A percentile compares a stretch with the other conserved stretches of the same genome.
Evolutionary conservation across 2,329 filamentous ascomycete genomes (phyloP).

Genomic region (Passalora sequoiae): DNA sequence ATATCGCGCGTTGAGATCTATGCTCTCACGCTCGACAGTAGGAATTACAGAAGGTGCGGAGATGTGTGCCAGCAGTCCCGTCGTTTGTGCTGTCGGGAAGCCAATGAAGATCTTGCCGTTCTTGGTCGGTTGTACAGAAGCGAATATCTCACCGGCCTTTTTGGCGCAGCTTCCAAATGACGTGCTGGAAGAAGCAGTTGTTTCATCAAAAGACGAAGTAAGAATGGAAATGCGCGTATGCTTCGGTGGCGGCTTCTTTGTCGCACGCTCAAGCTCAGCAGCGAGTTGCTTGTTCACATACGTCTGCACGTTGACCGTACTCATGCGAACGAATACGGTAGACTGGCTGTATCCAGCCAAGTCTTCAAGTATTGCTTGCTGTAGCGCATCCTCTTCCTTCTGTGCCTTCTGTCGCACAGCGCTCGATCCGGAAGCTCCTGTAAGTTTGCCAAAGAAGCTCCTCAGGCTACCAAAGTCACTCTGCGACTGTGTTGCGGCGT

Average conservation of each 20-base stretch:
- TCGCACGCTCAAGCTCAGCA: slow-evolving; percentile 85
- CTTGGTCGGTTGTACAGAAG: slow-evolving; percentile 82
- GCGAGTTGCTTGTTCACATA: slow-evolving; percentile 68
- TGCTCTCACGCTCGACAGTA: slow-evolving; percentile 92
- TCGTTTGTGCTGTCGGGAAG: slow-evolving; percentile 95
- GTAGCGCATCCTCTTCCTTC: slow-evolving; percentile 58
- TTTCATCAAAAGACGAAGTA: slow-evolving; percentile 85
- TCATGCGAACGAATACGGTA: slow-evolving; percentile 83
- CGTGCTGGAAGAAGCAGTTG: slow-evolving; percentile 57
- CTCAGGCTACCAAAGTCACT: slow-evolving; percentile 45
- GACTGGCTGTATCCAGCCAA: slow-evolving; percentile 65
- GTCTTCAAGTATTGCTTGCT: slow-evolving; percentile 63
- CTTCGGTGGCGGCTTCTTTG: slow-evolving; percentile 93
- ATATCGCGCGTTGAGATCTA: slow-evolving; percentile 92
- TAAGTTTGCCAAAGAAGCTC: slow-evolving; percentile 72
- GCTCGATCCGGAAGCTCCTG: slow-evolving; percentile 19
- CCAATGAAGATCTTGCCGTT: slow-evolving; percentile 94
- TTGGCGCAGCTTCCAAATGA: slow-evolving; percentile 46
- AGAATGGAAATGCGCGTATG: slow-evolving; percentile 79
- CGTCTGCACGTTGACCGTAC: slow-evolving; percentile 75
- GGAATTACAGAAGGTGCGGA: slow-evolving; percentile 95
- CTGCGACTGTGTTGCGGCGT: slow-evolving; percentile 46
- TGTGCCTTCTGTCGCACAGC: slow-evolving; percentile 56
- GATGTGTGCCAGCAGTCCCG: slow-evolving; percentile 86
- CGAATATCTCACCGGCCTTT: slow-evolving; percentile 72